These are phyloP conservation scores for Lactarius indigo DNA, from an alignment of 768 basidiomycete genomes.

Conservation along the genomic window DNA sequence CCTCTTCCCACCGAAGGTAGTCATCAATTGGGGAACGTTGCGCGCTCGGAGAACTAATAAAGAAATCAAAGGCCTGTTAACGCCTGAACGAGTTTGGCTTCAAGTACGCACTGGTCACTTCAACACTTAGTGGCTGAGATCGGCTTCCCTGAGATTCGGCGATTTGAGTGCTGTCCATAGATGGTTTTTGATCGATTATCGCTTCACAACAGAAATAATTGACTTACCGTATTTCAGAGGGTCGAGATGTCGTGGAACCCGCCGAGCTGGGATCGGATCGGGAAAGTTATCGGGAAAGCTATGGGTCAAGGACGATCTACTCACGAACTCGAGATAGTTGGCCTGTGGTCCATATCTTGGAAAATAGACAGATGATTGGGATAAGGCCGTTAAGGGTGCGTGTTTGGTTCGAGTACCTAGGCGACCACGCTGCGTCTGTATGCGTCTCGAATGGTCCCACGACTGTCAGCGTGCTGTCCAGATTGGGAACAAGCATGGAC, in stretches of 20 bases:
- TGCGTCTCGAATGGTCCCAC: neutral
- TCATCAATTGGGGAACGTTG: neutral
- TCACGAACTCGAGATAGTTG: neutral
- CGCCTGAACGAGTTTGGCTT: neutral
- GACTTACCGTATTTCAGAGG: neutral
- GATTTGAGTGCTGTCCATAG: neutral
- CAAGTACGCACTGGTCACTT: neutral
- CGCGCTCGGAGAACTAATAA: neutral
- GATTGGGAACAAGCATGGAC: neutral
- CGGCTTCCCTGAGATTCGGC: neutral
- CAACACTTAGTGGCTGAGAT: neutral
- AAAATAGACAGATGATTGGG: neutral
- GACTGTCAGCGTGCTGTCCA: neutral
- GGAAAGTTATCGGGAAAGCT: neutral
- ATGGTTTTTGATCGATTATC: neutral
- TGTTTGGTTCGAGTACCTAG: neutral
- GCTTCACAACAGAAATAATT: neutral
- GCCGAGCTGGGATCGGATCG: neutral
- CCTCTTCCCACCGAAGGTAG: neutral
- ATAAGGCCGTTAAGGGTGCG: neutral
- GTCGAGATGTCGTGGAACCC: neutral
- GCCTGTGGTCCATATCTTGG: neutral
- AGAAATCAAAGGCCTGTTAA: neutral
- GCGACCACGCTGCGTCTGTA: neutral
- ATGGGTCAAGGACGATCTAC: neutral